These are phyloP conservation scores for Pseudogymnoascus sp. DNA, from an alignment of 2,329 filamentous ascomycete species.

Conservation along the genomic window DNA sequence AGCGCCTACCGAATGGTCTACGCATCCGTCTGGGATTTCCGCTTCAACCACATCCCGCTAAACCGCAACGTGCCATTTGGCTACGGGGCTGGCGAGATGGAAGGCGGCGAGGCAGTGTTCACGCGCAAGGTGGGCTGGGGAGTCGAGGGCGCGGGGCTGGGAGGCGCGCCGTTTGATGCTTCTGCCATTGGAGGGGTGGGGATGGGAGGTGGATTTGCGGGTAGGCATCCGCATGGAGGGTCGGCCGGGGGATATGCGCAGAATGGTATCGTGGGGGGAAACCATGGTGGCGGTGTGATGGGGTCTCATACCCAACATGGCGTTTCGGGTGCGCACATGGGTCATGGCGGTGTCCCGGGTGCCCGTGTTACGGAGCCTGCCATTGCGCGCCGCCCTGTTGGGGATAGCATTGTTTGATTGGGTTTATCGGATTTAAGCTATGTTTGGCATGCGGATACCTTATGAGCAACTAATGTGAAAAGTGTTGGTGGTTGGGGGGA, in stretches of 20 bases:
- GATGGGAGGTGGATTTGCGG: background rate
- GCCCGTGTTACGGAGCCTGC: background rate
- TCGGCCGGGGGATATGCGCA: background rate
- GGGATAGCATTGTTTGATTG: background rate
- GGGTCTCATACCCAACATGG: background rate
- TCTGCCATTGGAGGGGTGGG: background rate
- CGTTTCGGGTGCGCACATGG: background rate
- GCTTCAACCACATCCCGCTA: slow-evolving; percentile 58
- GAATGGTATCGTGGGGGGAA: background rate
- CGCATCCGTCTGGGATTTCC: slow-evolving; percentile 59
- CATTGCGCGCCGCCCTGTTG: background rate
- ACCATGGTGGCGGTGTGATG: background rate
- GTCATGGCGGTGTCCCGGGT: background rate
- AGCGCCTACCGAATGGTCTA: slow-evolving; percentile 59
- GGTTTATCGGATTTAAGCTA: background rate
- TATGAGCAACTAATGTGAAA: background rate
- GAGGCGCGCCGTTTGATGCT: slow-evolving; percentile 8
- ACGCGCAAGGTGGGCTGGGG: slow-evolving; percentile 56
- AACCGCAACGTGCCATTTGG: slow-evolving; percentile 47
- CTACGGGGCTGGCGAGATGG: slow-evolving; percentile 36
- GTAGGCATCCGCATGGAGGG: background rate
- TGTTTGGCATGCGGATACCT: background rate
- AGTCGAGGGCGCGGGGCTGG: slow-evolving; percentile 27
- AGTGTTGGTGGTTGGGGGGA: background rate
- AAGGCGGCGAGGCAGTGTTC: slow-evolving; percentile 46